These are phyloP conservation scores for Huntiella omanensis DNA, from an alignment of 2,329 filamentous ascomycete species.

Conservation along the genomic window DNA sequence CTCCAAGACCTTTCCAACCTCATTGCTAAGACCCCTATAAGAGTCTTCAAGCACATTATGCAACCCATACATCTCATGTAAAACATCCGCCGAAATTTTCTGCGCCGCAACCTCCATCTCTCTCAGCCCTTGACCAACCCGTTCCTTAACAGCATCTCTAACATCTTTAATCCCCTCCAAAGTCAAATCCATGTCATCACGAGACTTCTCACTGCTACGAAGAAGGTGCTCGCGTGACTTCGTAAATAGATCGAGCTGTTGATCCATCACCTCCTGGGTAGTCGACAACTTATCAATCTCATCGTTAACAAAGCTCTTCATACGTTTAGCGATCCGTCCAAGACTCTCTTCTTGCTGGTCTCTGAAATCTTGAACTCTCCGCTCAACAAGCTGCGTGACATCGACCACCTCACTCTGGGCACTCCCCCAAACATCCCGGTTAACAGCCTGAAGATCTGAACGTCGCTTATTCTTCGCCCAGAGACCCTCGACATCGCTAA, in stretches of 20 bases:
- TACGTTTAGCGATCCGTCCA: constrained; percentile 44
- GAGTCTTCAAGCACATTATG: constrained; percentile 52
- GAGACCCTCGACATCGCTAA: constrained; percentile 61
- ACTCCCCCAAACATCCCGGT: constrained; percentile 59
- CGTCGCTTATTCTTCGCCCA: constrained; percentile 75
- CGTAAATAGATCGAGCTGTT: constrained; percentile 49
- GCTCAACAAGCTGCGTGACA: constrained; percentile 60
- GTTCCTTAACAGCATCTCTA: constrained; percentile 61
- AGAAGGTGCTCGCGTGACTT: constrained; percentile 50
- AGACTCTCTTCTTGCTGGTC: constrained; percentile 55
- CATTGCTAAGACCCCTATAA: constrained; percentile 63
- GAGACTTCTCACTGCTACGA: constrained; percentile 47
- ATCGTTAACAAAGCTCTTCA: constrained; percentile 52
- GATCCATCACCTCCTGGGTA: constrained; percentile 51
- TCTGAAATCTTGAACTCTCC: constrained; percentile 53
- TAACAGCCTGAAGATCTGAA: constrained; percentile 63
- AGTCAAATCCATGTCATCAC: constrained; percentile 75
- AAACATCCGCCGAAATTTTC: constrained; percentile 8
- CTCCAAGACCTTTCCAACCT: constrained; percentile 66
- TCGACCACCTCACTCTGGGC: constrained; percentile 59
- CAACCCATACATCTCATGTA: constrained; percentile 8
- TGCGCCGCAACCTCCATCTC: constrained; percentile 7
- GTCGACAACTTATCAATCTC: constrained; percentile 35
- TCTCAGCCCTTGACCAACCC: constrained; percentile 6
- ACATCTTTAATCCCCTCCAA: constrained; percentile 56